Base-by-base conservation (phyloP, 1,139 yeast genomes). In the Groenewaldozyma sp. region DNA sequence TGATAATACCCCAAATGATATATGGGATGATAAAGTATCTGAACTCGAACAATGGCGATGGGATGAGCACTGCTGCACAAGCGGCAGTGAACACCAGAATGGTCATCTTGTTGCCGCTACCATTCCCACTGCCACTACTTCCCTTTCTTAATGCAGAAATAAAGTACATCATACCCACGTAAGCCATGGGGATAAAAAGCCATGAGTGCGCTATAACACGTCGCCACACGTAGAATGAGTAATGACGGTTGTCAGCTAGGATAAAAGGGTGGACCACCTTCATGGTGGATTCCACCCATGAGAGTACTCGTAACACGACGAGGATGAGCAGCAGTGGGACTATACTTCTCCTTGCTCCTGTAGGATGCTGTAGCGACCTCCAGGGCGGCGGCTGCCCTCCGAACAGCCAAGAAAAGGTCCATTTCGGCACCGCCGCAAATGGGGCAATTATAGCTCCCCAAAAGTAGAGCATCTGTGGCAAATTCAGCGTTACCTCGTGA, bases 221-320 rank as follows among this genome's bases (percentile, higher is more conserved):
- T 42, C 76, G 73, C 74, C 82, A 84, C 28, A 91, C 63, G 62
- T 91, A 93, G 57, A 91, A 91, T 0, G 95, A 78, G 57, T 78
- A 86, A 58, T 91, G 98, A 47, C 98, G 75, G 62, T 93, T 93
- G 58, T 93, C 99, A 0, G 98, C 94, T 36, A 88, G 67, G 31
- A 91, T 60, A 59, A 88, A 93, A 9, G 97, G 96, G 56, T 93
- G 98, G 3, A 78, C 78, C 7, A 80, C 67, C 0, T 95, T 82
- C 55, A 73, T 80, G 39, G 68, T 66, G 31, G 75, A 68, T 27
- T 86, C 70, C 1, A 76, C 54, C 21, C 63, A 49, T 45, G 65
- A 67, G 24, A 86, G 75, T 0, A 60, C n/a, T 45, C 49, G 39
- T 51, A 58, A 13, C 50, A 48, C 19, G 39, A 42, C 37, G 60